Evolutionary conservation across 78 protist species (phyloP).

Genomic region (Corallochytrium limacisporum): DNA sequence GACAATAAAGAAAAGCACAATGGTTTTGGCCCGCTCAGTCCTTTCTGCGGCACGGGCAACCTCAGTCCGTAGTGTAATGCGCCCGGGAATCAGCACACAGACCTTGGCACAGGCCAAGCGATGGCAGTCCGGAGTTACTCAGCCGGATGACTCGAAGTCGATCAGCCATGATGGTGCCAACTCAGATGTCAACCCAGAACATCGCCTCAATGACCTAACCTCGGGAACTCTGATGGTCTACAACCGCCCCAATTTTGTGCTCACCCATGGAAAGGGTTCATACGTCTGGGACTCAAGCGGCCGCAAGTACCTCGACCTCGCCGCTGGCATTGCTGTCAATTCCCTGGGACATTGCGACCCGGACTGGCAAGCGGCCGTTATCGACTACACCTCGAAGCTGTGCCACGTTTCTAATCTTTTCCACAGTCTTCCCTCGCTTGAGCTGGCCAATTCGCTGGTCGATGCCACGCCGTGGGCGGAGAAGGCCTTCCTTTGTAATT

Average conservation of each 20-base stretch:
- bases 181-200: too few species aligned
- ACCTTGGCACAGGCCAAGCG: too few species aligned
- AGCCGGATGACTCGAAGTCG: too few species aligned
- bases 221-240: too few species aligned
- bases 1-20: too few species aligned
- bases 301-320: slow-evolving; percentile 43
- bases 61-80: too few species aligned
- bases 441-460: slow-evolving; percentile 28
- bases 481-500: slow-evolving; percentile 50
- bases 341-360: slow-evolving; percentile 47
- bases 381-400: slow-evolving; percentile 15
- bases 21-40: too few species aligned
- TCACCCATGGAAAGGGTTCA: slow-evolving; percentile 32
- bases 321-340: slow-evolving; percentile 55
- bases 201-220: too few species aligned
- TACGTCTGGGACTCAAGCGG: slow-evolving; percentile 44
- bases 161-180: too few species aligned
- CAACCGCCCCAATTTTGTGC: slow-evolving; percentile 32
- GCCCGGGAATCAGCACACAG: too few species aligned
- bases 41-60: too few species aligned
- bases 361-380: not conserved
- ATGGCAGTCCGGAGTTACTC: too few species aligned
- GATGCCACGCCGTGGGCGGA: not conserved
- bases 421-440: slow-evolving; percentile 35
- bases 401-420: slow-evolving; percentile 45